phyloP scores from a whole-genome alignment of 106 monocot genomes.

The Alisma plantagoaquatica region DNA sequence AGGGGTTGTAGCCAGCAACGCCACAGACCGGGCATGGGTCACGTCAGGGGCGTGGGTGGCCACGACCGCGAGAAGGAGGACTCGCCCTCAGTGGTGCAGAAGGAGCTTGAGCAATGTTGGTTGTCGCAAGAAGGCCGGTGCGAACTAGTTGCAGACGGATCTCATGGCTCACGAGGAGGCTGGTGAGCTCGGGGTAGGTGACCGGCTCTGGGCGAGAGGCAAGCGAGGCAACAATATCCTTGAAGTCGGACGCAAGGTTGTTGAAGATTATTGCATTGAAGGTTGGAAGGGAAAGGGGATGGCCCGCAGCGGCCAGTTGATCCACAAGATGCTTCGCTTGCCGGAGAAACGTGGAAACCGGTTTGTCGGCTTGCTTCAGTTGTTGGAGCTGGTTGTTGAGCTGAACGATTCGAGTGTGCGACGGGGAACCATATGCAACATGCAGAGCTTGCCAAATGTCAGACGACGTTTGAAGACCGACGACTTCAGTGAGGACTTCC shows the following conservation, averaged over 20 bases:
- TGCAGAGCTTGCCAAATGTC: not conserved
- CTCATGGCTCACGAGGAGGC: not conserved
- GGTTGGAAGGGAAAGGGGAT: no score
- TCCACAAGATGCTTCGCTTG: no score
- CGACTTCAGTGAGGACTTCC: not conserved
- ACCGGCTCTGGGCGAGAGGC: not conserved
- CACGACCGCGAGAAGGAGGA: no score
- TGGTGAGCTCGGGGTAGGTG: not conserved
- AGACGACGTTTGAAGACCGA: not conserved
- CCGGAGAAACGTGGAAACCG: not conserved
- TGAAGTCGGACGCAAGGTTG: not conserved
- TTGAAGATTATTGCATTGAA: not conserved
- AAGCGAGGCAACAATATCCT: not conserved
- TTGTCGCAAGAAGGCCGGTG: no score
- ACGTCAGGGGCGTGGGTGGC: not conserved
- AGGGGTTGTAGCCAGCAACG: not conserved
- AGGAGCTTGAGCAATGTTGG: no score
- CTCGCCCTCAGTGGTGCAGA: no score
- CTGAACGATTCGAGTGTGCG: not conserved
- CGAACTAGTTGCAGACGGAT: not conserved
- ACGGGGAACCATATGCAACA: no score
- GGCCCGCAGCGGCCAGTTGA: no score
- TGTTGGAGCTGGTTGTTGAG: not conserved
- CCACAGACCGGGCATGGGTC: not conserved
- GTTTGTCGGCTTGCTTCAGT: not conserved